phyloP scores from a whole-genome alignment of 768 basidiomycete species.

The Hydnomerulius pinastri region DNA sequence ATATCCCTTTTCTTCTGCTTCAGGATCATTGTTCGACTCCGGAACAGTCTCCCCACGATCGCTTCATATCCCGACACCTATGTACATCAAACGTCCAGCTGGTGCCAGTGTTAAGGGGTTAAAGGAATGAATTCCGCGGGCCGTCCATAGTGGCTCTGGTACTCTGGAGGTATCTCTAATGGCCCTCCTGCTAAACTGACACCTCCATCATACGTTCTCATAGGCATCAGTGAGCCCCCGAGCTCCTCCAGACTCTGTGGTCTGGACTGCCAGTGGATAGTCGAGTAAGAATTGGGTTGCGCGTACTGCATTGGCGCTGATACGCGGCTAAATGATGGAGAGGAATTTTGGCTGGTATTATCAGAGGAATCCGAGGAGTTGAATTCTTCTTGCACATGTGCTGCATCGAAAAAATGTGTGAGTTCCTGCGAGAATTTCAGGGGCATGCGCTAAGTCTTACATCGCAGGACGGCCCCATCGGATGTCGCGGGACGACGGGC shows the following conservation, averaged over 20 bases:
- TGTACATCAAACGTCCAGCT: too few species aligned
- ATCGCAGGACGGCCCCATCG: neutral
- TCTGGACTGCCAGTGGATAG: neutral
- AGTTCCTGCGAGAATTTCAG: neutral
- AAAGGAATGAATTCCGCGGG: neutral
- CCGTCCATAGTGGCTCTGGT: neutral
- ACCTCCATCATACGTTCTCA: conserved; percentile 5
- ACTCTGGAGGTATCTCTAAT: conserved; percentile 1
- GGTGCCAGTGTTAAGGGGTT: too few species aligned
- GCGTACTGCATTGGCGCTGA: neutral
- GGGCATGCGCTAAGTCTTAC: neutral
- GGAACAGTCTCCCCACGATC: too few species aligned
- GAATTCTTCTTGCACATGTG: neutral
- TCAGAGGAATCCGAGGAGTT: too few species aligned
- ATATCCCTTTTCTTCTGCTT: too few species aligned
- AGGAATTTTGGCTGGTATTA: too few species aligned
- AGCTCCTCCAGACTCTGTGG: neutral
- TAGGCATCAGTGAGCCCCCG: neutral
- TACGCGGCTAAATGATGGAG: neutral
- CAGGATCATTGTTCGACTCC: too few species aligned
- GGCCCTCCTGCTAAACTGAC: conserved; percentile 1
- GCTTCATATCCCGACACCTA: too few species aligned
- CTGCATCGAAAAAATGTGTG: neutral
- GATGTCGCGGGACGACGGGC: too few species aligned
- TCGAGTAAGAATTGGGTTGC: neutral